Evolutionary conservation across 805 yeast genomes (phyloP), one percentile per base, ranked within the genome.

Genomic region (Torulaspora gathmanii): DNA sequence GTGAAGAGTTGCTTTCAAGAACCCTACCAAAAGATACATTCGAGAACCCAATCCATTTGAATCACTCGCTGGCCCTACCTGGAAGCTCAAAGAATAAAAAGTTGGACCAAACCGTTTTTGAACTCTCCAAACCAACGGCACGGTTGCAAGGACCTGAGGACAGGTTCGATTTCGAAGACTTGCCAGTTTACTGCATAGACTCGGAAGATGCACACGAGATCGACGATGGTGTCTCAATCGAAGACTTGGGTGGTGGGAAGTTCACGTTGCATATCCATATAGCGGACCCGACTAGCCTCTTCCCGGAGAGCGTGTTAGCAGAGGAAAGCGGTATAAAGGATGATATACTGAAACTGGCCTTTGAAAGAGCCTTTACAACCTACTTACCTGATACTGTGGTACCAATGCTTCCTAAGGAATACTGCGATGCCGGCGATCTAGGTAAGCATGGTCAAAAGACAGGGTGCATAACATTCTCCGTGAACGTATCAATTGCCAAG

Each of bases 151-250:
- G 25, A 12, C 58, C 60, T 31, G 40, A 42, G 2, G 37, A 27
- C 1, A 43, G 60, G 17, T 66, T 83, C n/a, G 71, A 71, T 22
- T 76, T 72, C 51, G 64, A 65, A 0, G 65, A 72, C 36, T 57
- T 74, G 10, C 74, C 77, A 0, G 80, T 89, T 1, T 91, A 80
- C 61, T 89, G 97, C 65, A 87, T 91, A 47, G 99, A 93, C 65
- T 73, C 83, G 2, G 77, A 70, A 3, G 73, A 73, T 33, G 95
- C 98, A 0, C 83, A 83, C 53, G 98, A 93, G 63, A 84, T 93
- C 47, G 99, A 91, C 64, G 99, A 91, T 65, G 99, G 97, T 37
- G 72, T 91, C 22, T 79, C 96, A 1, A 69, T 91, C 15, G 69
- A 69, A 35, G 51, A 49, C 3, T 56, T 52, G 3, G 54, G 57